Evolutionary conservation across 768 basidiomycete species (phyloP).

Genomic region (Mycena amicta): DNA sequence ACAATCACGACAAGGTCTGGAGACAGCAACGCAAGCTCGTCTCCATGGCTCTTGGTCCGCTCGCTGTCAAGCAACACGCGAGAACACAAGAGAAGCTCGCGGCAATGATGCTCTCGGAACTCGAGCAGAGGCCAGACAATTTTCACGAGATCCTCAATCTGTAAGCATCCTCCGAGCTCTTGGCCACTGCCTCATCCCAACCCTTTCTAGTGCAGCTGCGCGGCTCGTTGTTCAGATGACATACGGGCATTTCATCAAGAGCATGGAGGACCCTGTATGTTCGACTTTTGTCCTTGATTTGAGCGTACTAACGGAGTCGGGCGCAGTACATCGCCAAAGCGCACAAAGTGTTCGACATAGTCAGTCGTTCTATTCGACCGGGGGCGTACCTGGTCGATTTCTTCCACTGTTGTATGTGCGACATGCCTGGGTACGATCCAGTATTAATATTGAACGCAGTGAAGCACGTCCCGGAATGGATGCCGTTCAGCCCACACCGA

Average conservation of each 20-base stretch:
- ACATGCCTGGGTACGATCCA: background rate
- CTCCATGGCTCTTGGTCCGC: background rate
- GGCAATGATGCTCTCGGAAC: slow-evolving; percentile 1
- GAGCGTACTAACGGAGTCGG: background rate
- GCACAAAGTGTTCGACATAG: background rate
- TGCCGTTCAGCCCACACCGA: background rate
- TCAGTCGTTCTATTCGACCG: background rate
- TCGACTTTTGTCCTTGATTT: too few species aligned
- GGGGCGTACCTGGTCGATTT: slow-evolving; percentile 7
- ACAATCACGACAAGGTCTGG: slow-evolving; percentile 7
- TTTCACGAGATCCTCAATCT: background rate
- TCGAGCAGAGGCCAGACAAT: background rate
- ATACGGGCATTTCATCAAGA: background rate
- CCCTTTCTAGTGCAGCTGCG: background rate
- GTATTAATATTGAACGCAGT: background rate
- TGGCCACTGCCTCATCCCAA: background rate
- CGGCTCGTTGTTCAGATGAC: slow-evolving; percentile 2
- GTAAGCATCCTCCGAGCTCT: too few species aligned
- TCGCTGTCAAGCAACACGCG: background rate
- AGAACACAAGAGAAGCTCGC: background rate
- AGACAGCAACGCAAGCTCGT: slow-evolving; percentile 4
- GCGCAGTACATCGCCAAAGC: background rate
- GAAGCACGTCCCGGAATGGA: slow-evolving; percentile 3
- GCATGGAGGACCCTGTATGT: background rate
- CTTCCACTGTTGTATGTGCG: background rate